phyloP scores from a whole-genome alignment of 495 filamentous ascomycete species.

The Oleoguttula mirabilis region DNA sequence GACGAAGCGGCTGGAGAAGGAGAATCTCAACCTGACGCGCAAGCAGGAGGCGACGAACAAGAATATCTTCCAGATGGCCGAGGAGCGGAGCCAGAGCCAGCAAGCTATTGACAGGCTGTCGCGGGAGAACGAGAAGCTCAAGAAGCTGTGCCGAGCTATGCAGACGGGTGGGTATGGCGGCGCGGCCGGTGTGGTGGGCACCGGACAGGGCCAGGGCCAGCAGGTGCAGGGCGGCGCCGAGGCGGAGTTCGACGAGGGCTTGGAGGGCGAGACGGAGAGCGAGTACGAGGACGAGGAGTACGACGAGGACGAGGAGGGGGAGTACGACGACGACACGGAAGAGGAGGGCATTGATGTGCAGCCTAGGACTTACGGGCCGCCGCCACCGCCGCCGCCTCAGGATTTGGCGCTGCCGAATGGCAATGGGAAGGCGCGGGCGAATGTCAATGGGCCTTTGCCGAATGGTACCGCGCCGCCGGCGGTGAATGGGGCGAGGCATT shows the following conservation, averaged over 20 bases:
- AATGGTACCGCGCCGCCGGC: background rate
- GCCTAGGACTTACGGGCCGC: slow-evolving; percentile 29
- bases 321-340: slow-evolving; percentile 50
- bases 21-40: slow-evolving; percentile 79
- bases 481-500: slow-evolving; percentile 13
- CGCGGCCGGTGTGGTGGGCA: slow-evolving; percentile 41
- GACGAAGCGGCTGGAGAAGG: slow-evolving; percentile 92
- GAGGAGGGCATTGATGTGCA: slow-evolving; percentile 46
- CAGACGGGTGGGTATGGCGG: slow-evolving; percentile 71
- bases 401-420: slow-evolving; percentile 19
- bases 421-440: slow-evolving; percentile 5
- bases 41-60: slow-evolving; percentile 89
- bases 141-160: slow-evolving; percentile 87
- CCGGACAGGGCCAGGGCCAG: no score
- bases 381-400: slow-evolving; percentile 30
- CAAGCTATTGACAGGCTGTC: slow-evolving; percentile 36
- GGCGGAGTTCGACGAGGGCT: slow-evolving; percentile 18
- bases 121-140: slow-evolving; percentile 85
- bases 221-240: slow-evolving; percentile 26
- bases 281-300: slow-evolving; percentile 64
- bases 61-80: slow-evolving; percentile 96
- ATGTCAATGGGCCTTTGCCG: no score
- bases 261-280: slow-evolving; percentile 54
- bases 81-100: slow-evolving; percentile 58
- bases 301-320: slow-evolving; percentile 47